Percentiles rank a stretch among this genome's conserved stretches.
phyloP scores from a whole-genome alignment of 805 yeast species.

The Vanderwaltozyma verrucispora region DNA sequence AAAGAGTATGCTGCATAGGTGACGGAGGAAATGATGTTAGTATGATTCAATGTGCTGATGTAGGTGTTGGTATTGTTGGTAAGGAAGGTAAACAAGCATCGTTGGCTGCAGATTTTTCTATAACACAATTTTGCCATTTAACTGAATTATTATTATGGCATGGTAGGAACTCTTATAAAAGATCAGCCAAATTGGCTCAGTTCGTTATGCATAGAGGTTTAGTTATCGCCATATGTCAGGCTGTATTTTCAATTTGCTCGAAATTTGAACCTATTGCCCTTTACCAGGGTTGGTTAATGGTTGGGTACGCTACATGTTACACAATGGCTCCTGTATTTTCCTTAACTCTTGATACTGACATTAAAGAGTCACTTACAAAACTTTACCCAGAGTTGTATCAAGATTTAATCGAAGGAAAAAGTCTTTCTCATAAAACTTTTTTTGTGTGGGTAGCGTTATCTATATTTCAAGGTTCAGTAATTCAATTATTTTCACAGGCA shows the following conservation, averaged over 20 bases:
- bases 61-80: conserved; percentile 98
- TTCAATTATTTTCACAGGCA: conserved; percentile 72
- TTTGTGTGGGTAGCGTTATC: conserved; percentile 87
- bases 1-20: conserved; percentile 94
- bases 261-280: conserved; percentile 88
- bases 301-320: conserved; percentile 93
- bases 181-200: conserved; percentile 91
- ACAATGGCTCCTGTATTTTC: conserved; percentile 99
- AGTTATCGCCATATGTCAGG: conserved; percentile 88
- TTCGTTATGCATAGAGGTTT: conserved; percentile 95
- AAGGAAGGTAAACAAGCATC: conserved; percentile 98
- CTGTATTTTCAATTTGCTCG: conserved; percentile 80
- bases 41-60: conserved; percentile 98
- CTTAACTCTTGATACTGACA: conserved; percentile 81
- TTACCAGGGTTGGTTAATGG: conserved; percentile 96
- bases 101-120: conserved; percentile 91
- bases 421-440: conserved; percentile 78
- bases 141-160: conserved; percentile 91
- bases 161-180: conserved; percentile 92
- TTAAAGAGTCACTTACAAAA: conserved; percentile 77
- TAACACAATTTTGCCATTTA: conserved; percentile 82
- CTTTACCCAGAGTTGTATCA: conserved; percentile 91
- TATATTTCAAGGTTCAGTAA: conserved; percentile 75
- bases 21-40: conserved; percentile 99
- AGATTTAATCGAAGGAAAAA: conserved; percentile 80